A percentile compares a stretch with the other conserved stretches of the same genome.
Evolutionary conservation across 2,329 filamentous ascomycete species (phyloP).

Genomic region (Botrytis hyacinthi): DNA sequence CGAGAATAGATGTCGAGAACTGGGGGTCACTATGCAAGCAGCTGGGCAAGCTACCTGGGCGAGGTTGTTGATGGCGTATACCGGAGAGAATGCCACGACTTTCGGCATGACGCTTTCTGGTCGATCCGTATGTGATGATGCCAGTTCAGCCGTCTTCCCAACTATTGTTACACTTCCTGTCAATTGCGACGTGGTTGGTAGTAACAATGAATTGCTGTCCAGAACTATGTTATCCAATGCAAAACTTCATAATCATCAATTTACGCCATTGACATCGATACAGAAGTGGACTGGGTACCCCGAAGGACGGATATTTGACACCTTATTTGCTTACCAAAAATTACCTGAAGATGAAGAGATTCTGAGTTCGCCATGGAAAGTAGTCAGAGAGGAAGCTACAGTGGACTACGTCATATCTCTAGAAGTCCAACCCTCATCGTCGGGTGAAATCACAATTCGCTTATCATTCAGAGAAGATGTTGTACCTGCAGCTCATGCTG

Average conservation of each 20-base stretch:
- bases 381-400: slow-evolving; percentile 63
- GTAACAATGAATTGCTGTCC: slow-evolving; percentile 56
- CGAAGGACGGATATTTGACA: slow-evolving; percentile 73
- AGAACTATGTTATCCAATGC: slow-evolving; percentile 66
- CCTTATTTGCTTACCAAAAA: slow-evolving; percentile 81
- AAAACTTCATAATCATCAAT: slow-evolving; percentile 65
- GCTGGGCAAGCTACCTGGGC: slow-evolving; percentile 77
- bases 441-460: slow-evolving; percentile 55
- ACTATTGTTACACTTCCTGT: slow-evolving; percentile 81
- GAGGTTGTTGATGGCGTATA: slow-evolving; percentile 69
- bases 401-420: slow-evolving; percentile 80
- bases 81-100: slow-evolving; percentile 69
- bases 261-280: slow-evolving; percentile 67
- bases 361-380: slow-evolving; percentile 50
- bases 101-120: slow-evolving; percentile 83
- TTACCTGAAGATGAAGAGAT: slow-evolving; percentile 35
- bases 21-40: slow-evolving; percentile 72
- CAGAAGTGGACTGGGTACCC: slow-evolving; percentile 68
- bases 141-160: slow-evolving; percentile 64
- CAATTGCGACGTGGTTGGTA: slow-evolving; percentile 52
- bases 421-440: slow-evolving; percentile 62
- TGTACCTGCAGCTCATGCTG: slow-evolving; percentile 67
- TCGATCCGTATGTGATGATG: slow-evolving; percentile 57
- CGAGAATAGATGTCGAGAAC: slow-evolving; percentile 52
- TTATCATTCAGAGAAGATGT: slow-evolving; percentile 64